Base-by-base conservation (phyloP, 2,329 filamentous ascomycete genomes). In the Byssochlamys sp. region DNA sequence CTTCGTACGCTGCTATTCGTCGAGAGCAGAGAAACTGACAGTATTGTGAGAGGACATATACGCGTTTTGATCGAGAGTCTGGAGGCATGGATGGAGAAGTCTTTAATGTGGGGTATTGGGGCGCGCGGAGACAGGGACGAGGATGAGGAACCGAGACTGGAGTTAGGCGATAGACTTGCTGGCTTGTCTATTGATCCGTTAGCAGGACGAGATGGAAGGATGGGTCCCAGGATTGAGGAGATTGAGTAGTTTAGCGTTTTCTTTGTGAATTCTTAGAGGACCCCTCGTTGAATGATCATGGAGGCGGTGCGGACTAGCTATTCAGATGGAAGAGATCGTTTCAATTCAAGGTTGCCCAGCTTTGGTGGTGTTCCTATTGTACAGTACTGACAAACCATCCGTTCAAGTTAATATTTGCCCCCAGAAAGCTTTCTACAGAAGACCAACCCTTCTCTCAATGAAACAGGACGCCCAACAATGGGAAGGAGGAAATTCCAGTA, bases 81-180 rank as follows among this genome's bases (percentile, higher is more conserved):
- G 33, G 73, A 77, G 61, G 70, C 71, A 10, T 77, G 74, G 75
- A 57, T 73, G 56, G 72, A 76, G 61, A 77, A 75, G 61, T 70
- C 70, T 10, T 57, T 77, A 52, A 56, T 77, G 53, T 73, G 70
- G 69, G 73, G 71, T 0, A 71, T 75, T 55, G 67, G 68, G 7
- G 59, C 61, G 4, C 66, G 63, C 9, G 61, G 57, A 27, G 56
- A 59, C 12, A 55, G 62, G 35, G 61, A 39, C 45, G 58, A 58
- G 10, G 53, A 60, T 12, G 49, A 57, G 19, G 63, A 66, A 54
- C 65, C 67, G 1, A 61, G 62, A 49, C 59, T 75, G 51, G 70
- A 69, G 51, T 56, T 77, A 25, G 70, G 71, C 6, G 70, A 74
- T 62, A 65, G 61, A 4, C 68, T 76, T 58, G 73, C 72, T 55